These are phyloP conservation scores for Aotearoamyces nothofagi DNA, from an alignment of 2,329 filamentous ascomycete species.

Conservation along the genomic window DNA sequence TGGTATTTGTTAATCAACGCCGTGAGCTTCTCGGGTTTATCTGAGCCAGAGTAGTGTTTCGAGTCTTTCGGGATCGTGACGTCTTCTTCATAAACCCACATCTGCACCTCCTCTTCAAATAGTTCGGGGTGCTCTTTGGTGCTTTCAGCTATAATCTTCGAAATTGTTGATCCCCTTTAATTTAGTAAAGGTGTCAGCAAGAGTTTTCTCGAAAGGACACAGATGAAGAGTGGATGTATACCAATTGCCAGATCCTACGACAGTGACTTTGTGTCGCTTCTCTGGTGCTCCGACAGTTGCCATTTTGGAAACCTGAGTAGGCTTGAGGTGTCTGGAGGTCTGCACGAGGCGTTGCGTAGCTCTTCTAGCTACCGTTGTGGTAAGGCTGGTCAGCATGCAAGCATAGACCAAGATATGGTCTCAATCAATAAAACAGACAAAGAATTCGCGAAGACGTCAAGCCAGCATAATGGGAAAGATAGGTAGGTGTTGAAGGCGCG, in stretches of 20 bases:
- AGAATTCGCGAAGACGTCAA: no score
- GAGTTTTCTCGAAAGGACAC: neutral
- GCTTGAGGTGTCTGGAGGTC: constrained; percentile 1
- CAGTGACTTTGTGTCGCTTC: constrained; percentile 81
- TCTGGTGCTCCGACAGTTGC: constrained; percentile 29
- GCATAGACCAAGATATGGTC: no score
- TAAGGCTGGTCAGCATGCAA: no score
- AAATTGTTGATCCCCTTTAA: constrained; percentile 81
- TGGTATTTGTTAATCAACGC: constrained; percentile 79
- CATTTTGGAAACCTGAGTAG: constrained; percentile 13
- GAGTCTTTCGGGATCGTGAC: constrained; percentile 59
- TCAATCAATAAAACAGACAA: no score
- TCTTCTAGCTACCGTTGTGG: no score
- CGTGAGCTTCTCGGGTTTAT: constrained; percentile 73
- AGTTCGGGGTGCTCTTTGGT: constrained; percentile 60
- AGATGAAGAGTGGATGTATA: constrained; percentile 24
- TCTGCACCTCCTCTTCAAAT: constrained; percentile 82
- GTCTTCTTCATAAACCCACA: constrained; percentile 98
- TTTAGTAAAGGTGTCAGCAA: constrained; percentile 4
- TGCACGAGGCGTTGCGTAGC: no score
- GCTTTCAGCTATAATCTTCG: constrained; percentile 94
- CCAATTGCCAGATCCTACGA: constrained; percentile 96
- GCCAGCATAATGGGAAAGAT: no score
- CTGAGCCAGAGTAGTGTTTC: constrained; percentile 47
- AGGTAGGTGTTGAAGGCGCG: no score